Evolutionary conservation across 306 rosid species (phyloP).

Genomic region (Canavalia gladiata): DNA sequence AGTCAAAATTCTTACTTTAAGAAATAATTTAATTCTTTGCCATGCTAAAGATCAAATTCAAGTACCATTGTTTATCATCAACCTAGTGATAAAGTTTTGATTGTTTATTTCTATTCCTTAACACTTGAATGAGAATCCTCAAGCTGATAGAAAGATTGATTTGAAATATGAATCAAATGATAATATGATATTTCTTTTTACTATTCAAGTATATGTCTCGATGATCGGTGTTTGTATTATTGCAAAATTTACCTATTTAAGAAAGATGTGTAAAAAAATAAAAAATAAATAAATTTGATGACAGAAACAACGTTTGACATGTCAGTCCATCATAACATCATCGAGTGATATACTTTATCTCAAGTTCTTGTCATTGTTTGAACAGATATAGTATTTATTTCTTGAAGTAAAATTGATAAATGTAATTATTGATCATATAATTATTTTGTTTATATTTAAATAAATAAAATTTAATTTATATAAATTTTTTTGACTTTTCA

Average conservation of each 20-base stretch:
- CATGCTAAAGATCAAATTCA: not conserved
- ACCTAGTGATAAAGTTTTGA: conserved; percentile 4
- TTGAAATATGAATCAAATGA: not conserved
- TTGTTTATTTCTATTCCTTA: conserved; percentile 1
- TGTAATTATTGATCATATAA: too few relatives aligned
- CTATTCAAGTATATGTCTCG: not conserved
- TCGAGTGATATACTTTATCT: conserved; percentile 10
- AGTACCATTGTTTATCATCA: not conserved
- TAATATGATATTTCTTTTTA: not conserved
- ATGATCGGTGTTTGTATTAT: not conserved
- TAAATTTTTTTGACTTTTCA: too few relatives aligned
- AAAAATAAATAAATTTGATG: not conserved
- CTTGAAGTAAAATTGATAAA: too few relatives aligned
- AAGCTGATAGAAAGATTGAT: not conserved
- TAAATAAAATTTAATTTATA: too few relatives aligned
- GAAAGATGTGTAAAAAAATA: not conserved
- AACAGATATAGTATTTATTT: too few relatives aligned
- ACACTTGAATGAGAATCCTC: not conserved
- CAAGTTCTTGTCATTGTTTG: not conserved
- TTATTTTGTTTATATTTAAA: too few relatives aligned
- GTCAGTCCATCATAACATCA: not conserved
- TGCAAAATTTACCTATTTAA: not conserved
- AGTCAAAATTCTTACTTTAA: not conserved
- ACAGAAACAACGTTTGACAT: conserved; percentile 3
- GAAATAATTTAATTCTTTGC: conserved; percentile 34